Evolutionary conservation across 1,284 basidiomycete genomes (phyloP), one percentile per base, ranked within the genome.

Genomic region (Papiliotrema fonsecae): DNA sequence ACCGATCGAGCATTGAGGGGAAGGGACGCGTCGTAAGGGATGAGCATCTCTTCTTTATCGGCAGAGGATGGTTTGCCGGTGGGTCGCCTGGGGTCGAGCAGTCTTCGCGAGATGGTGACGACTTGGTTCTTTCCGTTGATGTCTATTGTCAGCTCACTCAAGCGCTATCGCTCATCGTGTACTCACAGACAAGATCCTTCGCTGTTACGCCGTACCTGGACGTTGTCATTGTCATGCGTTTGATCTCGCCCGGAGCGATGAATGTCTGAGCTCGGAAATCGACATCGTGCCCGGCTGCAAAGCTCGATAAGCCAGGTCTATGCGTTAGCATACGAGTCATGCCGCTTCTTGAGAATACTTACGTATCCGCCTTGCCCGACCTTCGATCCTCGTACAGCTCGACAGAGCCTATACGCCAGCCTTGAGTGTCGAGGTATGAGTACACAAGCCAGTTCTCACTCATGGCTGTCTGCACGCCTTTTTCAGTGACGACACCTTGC

Each of bases 401-500:
- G 1, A 92, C 84, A 7, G 81, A 85, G 3, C 89, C 83, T 35
- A 90, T 72, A 45, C 81, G 78, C 66, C 83, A 81, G 0, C 87
- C 84, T 18, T 77, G 77, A 2, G 52, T 55, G 22, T 70, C 70
- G 6, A 65, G 54, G 65, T 74, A 94, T 45, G 85, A 79, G 72
- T 90, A 91, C 18, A 92, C 85, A 46, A 97, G 73, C 93, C 94
- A 97, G 69, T 97, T 97, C 74, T 97, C 93, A 16, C 82, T 80
- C 55, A 94, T 77, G 6, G 77, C 76, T 14, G 82, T 82, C 55
- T 84, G 80, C 10, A 92, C 24, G 53, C 74, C 35, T 67, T 75
- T n/a, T 57, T 65, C 37, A 49, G 61, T 14, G 75, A 70, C 45
- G 19, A 69, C 54, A 27, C 62, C 52, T 4, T 65, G 65, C 16